Evolutionary conservation across 2,329 filamentous ascomycete genomes (phyloP), one percentile per base, ranked within the genome.

Genomic region (Lomentospora prolificans): DNA sequence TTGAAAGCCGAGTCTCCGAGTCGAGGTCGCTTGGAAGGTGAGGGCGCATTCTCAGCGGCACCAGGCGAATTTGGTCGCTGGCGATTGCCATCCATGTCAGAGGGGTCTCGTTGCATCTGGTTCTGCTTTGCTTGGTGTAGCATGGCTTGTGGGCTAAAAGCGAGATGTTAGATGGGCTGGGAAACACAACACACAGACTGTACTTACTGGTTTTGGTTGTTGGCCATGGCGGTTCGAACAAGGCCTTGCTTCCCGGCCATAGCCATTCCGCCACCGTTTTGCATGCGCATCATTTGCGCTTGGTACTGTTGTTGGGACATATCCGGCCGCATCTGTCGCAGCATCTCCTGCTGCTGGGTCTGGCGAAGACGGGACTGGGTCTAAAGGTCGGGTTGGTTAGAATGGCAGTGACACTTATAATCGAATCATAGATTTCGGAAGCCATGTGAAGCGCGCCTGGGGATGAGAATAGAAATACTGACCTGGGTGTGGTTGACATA

Each of bases 401-500:
- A 50, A 61, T 61, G 53, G 12, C 24, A 41, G 4, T 7, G 27
- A 3, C 9, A 10, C 27, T 17, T n/a, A 2, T 19, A 28, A 55
- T 12, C 24, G 8, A 55, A 22, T 60, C 51, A 57, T 56, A n/a
- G 7, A 25, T 22, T 7, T 22, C 46, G 19, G 46, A n/a, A 12
- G 22, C 22, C 46, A 10, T 50, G 22, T 7, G 31, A 36, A 8
- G 31, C n/a, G n/a, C 10, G 25, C 14, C 19, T 6, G 19, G 44
- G 17, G 44, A 10, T 22, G 44, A 22, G 24, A 54, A 36, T 61
- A 41, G 54, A 53, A 55, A 31, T 27, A 58, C 66, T 57, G 81
- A 95, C 91, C 80, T 95, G 88, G 60, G 86, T 90, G 66, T 95
- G 88, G 58, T 79, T 74, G 57, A 95, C 82, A 69, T 95, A 96